These are phyloP conservation scores for Mallotus japonicus DNA, from an alignment of 441 rosid genomes.

Conservation along the genomic window DNA sequence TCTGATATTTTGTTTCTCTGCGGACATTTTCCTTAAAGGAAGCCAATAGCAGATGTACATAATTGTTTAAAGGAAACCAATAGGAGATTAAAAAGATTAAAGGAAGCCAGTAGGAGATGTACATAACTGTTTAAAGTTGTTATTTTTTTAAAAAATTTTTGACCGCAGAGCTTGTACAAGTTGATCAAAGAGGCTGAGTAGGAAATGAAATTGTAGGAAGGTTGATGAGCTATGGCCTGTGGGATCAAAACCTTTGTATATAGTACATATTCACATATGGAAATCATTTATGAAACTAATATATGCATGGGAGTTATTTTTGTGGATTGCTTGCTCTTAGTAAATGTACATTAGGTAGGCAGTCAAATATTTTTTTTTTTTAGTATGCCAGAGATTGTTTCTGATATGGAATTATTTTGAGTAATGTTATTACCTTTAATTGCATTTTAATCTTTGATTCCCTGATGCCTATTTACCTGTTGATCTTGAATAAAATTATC, in stretches of 20 bases:
- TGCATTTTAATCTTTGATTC: neutral
- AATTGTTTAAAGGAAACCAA: too few species aligned
- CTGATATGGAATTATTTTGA: neutral
- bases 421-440: neutral
- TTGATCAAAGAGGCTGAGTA: too few species aligned
- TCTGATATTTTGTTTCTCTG: too few species aligned
- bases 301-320: neutral
- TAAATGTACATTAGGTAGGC: constrained; percentile 21
- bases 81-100: neutral
- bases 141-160: neutral
- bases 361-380: neutral
- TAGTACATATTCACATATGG: neutral
- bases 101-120: neutral
- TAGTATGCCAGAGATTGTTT: neutral
- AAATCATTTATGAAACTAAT: neutral
- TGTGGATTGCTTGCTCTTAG: constrained; percentile 21
- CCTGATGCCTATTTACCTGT: neutral
- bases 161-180: neutral
- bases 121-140: neutral
- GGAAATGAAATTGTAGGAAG: neutral
- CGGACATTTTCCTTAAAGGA: too few species aligned
- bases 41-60: too few species aligned
- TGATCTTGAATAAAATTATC: neutral
- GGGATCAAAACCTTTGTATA: neutral
- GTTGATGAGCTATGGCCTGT: neutral